Conservation (phyloP, 1,284 basidiomycete species). For the Polyporus tsugae region DNA sequence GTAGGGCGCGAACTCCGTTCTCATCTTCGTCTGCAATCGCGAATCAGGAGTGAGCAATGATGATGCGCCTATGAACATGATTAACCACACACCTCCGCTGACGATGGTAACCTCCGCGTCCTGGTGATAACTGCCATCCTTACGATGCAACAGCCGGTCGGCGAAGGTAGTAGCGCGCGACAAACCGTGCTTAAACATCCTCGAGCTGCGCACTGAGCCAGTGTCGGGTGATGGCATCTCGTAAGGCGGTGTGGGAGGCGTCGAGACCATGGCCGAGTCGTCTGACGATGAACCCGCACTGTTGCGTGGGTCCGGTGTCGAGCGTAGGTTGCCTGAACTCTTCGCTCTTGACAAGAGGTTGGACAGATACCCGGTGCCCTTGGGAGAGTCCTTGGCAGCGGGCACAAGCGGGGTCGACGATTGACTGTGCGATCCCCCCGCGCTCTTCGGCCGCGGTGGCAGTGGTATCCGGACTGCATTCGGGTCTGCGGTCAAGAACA, state of each 20-base stretch:
- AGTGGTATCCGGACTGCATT: constrained; percentile 27
- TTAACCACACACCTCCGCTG: constrained; percentile 26
- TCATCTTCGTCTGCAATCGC: constrained; percentile 29
- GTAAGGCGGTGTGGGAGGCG: constrained; percentile 43
- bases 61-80: neutral
- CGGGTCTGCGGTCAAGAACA: constrained; percentile 32
- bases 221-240: constrained; percentile 29
- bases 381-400: constrained; percentile 38
- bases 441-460: constrained; percentile 30
- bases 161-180: constrained; percentile 44
- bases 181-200: constrained; percentile 41
- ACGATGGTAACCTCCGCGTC: constrained; percentile 28
- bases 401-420: constrained; percentile 33
- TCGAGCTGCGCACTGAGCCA: constrained; percentile 36
- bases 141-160: constrained; percentile 40
- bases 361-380: constrained; percentile 41
- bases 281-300: constrained; percentile 46
- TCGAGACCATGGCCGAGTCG: constrained; percentile 42
- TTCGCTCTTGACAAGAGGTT: constrained; percentile 40
- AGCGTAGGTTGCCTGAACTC: constrained; percentile 33
- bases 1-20: constrained; percentile 17
- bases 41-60: neutral
- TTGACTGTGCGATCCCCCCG: constrained; percentile 17
- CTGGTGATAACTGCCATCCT: constrained; percentile 35
- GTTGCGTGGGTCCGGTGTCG: constrained; percentile 38